A percentile compares a stretch with the other conserved stretches of the same genome.
Conservation (phyloP, 140 eudicot genomes). For the Stevia rebaudiana region DNA sequence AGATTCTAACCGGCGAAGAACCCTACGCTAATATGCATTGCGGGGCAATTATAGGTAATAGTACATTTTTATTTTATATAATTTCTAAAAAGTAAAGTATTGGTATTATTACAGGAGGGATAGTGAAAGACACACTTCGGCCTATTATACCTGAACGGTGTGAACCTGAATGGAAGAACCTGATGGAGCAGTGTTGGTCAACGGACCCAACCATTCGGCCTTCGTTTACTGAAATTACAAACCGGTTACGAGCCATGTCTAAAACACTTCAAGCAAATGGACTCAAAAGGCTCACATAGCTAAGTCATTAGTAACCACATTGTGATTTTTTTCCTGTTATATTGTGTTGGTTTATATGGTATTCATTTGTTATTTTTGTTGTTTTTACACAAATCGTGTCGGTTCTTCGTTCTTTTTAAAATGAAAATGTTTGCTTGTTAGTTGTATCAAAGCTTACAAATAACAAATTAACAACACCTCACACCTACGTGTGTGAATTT, state of each 20-base stretch:
- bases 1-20: slow-evolving; percentile 68
- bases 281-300: slow-evolving; percentile 21
- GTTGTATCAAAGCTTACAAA: slow-evolving; percentile 17
- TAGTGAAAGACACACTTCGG: slow-evolving; percentile 75
- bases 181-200: slow-evolving; percentile 94
- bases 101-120: slow-evolving; percentile 55
- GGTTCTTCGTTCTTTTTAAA: slow-evolving; percentile 32
- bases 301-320: slow-evolving; percentile 10
- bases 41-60: slow-evolving; percentile 66
- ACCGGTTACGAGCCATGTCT: slow-evolving; percentile 57
- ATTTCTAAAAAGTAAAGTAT: not conserved
- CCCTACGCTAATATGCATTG: slow-evolving; percentile 76
- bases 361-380: not conserved
- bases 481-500: too few species aligned
- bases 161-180: slow-evolving; percentile 74
- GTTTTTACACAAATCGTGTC: slow-evolving; percentile 17
- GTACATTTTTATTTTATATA: not conserved
- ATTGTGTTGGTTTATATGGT: not conserved
- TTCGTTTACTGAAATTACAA: slow-evolving; percentile 70
- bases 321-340: slow-evolving; percentile 8
- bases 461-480: not conserved
- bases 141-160: slow-evolving; percentile 73
- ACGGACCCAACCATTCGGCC: slow-evolving; percentile 71
- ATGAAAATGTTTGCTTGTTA: slow-evolving; percentile 7
- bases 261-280: slow-evolving; percentile 56